Conservation (phyloP, 371 early-diverging fungal species). For the Synchytrium microbalum region DNA sequence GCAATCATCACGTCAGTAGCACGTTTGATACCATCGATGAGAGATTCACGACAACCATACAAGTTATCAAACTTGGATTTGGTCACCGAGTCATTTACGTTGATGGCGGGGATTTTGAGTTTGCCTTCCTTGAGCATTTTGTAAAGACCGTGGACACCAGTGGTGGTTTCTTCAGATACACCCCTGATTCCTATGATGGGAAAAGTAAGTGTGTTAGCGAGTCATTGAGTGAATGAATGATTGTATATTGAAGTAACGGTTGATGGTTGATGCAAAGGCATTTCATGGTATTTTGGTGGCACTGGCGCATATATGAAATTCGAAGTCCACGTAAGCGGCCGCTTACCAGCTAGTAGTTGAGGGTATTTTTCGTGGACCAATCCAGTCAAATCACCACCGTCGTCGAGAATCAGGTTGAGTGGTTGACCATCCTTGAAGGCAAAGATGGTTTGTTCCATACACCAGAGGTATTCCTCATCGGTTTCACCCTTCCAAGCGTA, state of each 20-base stretch:
- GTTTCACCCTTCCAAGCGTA: conserved; percentile 97
- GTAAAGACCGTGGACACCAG: conserved; percentile 98
- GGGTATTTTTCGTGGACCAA: conserved; percentile 96
- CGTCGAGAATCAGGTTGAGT: conserved; percentile 98
- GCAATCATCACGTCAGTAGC: conserved; percentile 99
- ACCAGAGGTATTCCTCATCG: conserved; percentile 97
- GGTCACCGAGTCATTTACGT: conserved; percentile 99
- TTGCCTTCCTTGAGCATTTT: conserved; percentile 91
- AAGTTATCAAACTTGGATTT: conserved; percentile 99
- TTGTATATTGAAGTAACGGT: background rate
- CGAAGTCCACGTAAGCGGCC: no score
- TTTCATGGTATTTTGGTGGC: no score
- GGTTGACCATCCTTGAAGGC: conserved; percentile 91
- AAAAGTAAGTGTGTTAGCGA: background rate
- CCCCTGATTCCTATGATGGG: conserved; percentile 60
- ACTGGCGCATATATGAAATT: background rate
- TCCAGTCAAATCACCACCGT: conserved; percentile 96
- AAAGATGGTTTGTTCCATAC: conserved; percentile 89
- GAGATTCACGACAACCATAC: conserved; percentile 99
- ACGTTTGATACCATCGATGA: conserved; percentile 99
- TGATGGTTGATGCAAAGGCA: background rate
- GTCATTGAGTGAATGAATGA: conserved; percentile 2
- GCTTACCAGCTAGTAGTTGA: conserved; percentile 53
- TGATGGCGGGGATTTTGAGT: conserved; percentile 97
- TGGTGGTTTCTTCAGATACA: conserved; percentile 98